phyloP scores from a whole-genome alignment of 2,329 filamentous ascomycete species.

The Penicillium fuscoglaucum region DNA sequence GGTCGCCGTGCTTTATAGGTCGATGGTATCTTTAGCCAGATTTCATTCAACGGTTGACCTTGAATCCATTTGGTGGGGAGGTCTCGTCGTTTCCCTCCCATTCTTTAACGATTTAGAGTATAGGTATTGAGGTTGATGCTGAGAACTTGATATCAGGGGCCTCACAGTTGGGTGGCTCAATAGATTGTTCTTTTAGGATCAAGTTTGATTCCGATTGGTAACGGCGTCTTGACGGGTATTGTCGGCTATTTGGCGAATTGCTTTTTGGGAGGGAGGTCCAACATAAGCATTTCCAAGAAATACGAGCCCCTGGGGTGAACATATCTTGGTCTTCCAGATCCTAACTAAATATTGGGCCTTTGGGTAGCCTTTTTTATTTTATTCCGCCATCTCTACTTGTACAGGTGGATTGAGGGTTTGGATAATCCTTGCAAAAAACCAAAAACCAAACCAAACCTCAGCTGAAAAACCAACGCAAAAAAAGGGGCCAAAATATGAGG shows the following conservation, averaged over 20 bases:
- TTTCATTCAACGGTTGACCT: too few relatives aligned
- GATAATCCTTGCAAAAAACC: neutral
- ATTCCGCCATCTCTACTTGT: neutral
- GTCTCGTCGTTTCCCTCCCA: too few relatives aligned
- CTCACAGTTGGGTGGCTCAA: too few relatives aligned
- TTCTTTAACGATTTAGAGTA: too few relatives aligned
- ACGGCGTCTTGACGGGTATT: neutral
- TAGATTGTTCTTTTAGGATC: too few relatives aligned
- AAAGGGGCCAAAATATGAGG: neutral
- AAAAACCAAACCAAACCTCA: neutral
- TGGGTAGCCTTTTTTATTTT: neutral
- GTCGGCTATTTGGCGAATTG: neutral
- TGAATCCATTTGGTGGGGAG: too few relatives aligned
- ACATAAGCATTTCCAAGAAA: neutral
- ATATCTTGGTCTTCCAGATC: too few relatives aligned
- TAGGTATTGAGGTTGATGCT: too few relatives aligned
- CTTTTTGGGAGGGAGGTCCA: neutral
- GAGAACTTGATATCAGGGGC: too few relatives aligned
- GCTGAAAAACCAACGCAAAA: neutral
- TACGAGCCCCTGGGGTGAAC: neutral
- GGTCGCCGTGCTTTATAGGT: too few relatives aligned
- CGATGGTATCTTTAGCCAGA: too few relatives aligned
- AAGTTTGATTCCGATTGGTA: neutral
- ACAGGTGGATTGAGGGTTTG: neutral
- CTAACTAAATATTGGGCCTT: neutral